A percentile compares a stretch with the other conserved stretches of the same genome.
Conservation (phyloP, 768 basidiomycete genomes). For the Termitomyces sp. region DNA sequence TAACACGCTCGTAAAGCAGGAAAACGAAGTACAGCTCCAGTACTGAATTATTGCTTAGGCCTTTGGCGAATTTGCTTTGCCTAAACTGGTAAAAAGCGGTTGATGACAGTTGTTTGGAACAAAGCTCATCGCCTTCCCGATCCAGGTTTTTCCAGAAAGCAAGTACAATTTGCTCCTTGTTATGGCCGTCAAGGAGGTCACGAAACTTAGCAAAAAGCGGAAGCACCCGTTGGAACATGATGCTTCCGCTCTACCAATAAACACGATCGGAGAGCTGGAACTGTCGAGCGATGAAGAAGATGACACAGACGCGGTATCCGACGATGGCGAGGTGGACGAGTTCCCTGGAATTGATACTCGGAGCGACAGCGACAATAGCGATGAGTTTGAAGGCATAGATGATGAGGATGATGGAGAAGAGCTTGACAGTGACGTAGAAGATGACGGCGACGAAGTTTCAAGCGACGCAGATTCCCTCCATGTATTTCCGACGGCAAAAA, state of each 20-base stretch:
- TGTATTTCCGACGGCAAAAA: slow-evolving; percentile 60
- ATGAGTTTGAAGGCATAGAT: not conserved
- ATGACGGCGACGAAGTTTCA: slow-evolving; percentile 37
- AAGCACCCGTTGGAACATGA: slow-evolving; percentile 45
- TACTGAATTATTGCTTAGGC: not conserved
- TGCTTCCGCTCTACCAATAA: slow-evolving; percentile 23
- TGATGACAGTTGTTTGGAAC: slow-evolving; percentile 23
- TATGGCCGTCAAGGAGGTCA: slow-evolving; percentile 22
- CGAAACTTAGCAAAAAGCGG: slow-evolving; percentile 47
- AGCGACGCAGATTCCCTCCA: slow-evolving; percentile 40
- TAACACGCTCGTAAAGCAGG: not conserved
- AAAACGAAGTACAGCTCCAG: not conserved
- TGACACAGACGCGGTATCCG: slow-evolving; percentile 37
- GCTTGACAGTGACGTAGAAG: slow-evolving; percentile 27
- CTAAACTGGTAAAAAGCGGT: slow-evolving; percentile 6
- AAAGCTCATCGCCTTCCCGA: slow-evolving; percentile 18
- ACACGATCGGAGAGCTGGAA: slow-evolving; percentile 46
- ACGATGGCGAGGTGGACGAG: slow-evolving; percentile 59
- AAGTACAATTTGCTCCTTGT: slow-evolving; percentile 21
- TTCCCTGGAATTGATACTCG: slow-evolving; percentile 64
- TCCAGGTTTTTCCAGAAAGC: slow-evolving; percentile 18
- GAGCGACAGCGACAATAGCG: slow-evolving; percentile 37
- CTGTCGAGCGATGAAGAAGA: slow-evolving; percentile 74
- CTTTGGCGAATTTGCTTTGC: not conserved
- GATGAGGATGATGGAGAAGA: slow-evolving; percentile 31